Evolutionary conservation across 805 yeast genomes (phyloP).

Genomic region (Candida saitoana): DNA sequence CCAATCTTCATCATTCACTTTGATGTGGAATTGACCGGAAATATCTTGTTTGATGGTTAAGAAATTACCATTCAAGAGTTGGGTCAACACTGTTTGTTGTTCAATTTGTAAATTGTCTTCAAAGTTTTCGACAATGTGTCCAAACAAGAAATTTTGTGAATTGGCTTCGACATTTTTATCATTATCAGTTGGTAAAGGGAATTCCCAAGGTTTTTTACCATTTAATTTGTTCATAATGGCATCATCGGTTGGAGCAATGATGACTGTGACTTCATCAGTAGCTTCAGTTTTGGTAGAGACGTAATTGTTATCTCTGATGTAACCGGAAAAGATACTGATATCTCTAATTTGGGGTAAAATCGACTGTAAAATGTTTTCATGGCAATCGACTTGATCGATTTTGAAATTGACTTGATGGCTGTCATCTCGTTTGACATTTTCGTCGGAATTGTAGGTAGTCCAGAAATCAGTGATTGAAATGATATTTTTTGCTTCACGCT

Average conservation of each 20-base stretch:
- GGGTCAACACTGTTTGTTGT: constrained; percentile 12
- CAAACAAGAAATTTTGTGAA: constrained; percentile 52
- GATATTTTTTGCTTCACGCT: constrained; percentile 5
- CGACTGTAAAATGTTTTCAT: constrained; percentile 26
- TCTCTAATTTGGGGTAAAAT: constrained; percentile 32
- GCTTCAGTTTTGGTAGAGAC: constrained; percentile 47
- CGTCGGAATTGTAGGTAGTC: not conserved
- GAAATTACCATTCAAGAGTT: constrained; percentile 18
- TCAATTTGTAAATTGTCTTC: constrained; percentile 16
- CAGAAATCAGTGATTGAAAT: constrained; percentile 3
- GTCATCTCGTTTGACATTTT: not conserved
- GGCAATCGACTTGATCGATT: constrained; percentile 13
- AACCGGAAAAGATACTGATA: constrained; percentile 62
- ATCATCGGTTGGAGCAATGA: constrained; percentile 68
- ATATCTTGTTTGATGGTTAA: constrained; percentile 18
- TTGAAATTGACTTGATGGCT: constrained; percentile 12
- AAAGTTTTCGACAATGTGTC: constrained; percentile 50
- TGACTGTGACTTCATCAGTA: constrained; percentile 40
- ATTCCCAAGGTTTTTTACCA: constrained; percentile 77
- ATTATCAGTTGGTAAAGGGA: constrained; percentile 50
- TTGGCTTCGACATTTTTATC: constrained; percentile 50
- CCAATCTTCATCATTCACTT: constrained; percentile 11
- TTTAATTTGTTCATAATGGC: constrained; percentile 44
- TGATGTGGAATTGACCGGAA: constrained; percentile 16
- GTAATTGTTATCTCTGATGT: constrained; percentile 59